A percentile compares a stretch with the other conserved stretches of the same genome.
Evolutionary conservation across 2,329 filamentous ascomycete species (phyloP).

Genomic region (Graphiopsis chlorocephala): DNA sequence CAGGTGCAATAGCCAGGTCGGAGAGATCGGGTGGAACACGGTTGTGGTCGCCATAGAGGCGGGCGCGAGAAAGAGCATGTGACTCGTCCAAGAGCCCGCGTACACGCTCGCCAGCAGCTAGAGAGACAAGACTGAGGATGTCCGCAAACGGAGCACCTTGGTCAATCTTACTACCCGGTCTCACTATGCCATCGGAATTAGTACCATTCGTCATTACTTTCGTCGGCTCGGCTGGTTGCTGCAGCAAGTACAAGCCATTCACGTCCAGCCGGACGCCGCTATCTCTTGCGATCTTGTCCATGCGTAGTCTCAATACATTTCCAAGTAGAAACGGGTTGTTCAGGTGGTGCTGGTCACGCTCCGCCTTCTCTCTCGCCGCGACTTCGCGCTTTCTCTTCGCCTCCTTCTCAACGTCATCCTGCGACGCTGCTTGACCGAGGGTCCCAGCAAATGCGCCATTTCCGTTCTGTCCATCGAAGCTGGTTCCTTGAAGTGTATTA

Average conservation of each 20-base stretch:
- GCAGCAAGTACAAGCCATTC: constrained; percentile 49
- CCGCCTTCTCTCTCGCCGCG: constrained; percentile 61
- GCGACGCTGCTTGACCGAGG: constrained; percentile 53
- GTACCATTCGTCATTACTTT: constrained; percentile 29
- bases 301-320: constrained; percentile 54
- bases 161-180: constrained; percentile 55
- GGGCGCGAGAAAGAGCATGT: constrained; percentile 64
- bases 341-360: constrained; percentile 65
- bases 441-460: constrained; percentile 44
- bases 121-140: constrained; percentile 76
- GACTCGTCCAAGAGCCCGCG: constrained; percentile 76
- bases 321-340: constrained; percentile 71
- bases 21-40: constrained; percentile 72
- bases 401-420: constrained; percentile 64
- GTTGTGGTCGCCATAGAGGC: constrained; percentile 77
- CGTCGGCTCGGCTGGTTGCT: constrained; percentile 23
- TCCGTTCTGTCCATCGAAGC: constrained; percentile 39
- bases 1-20: constrained; percentile 47
- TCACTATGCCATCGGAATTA: constrained; percentile 29
- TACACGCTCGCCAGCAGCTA: constrained; percentile 77
- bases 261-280: constrained; percentile 59
- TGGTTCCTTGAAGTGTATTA: constrained; percentile 42
- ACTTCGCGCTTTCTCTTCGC: constrained; percentile 65
- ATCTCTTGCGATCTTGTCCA: constrained; percentile 57
- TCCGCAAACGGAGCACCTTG: constrained; percentile 72